Conservation (phyloP, 2,329 filamentous ascomycete genomes). For the Drechslera avenae region DNA sequence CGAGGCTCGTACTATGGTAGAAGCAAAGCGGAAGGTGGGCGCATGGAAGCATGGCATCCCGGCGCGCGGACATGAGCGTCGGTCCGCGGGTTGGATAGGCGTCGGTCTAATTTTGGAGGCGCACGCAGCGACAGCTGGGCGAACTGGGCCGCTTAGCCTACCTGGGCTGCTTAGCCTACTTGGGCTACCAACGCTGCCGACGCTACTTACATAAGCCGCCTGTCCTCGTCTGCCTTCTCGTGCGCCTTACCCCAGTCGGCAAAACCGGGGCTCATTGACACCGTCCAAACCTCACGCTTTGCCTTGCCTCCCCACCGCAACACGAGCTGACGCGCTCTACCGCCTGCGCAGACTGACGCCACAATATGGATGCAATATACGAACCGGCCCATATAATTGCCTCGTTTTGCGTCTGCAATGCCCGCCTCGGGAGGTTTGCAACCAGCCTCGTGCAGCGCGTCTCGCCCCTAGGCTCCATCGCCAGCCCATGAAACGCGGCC, state of each 20-base stretch:
- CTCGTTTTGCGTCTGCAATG: slow-evolving; percentile 3
- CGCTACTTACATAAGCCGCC: slow-evolving; percentile 6
- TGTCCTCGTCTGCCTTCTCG: background rate
- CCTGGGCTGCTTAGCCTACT: too few species aligned
- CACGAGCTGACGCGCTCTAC: slow-evolving; percentile 11
- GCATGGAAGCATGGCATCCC: background rate
- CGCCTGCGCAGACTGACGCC: slow-evolving; percentile 11
- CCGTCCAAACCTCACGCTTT: slow-evolving; percentile 4
- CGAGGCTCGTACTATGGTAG: background rate
- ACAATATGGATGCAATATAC: slow-evolving; percentile 20
- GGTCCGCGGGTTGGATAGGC: background rate
- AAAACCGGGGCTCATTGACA: background rate
- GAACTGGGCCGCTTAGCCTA: too few species aligned
- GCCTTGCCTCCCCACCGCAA: background rate
- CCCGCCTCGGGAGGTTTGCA: background rate
- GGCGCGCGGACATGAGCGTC: background rate
- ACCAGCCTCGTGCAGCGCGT: slow-evolving; percentile 4
- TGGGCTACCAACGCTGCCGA: too few species aligned
- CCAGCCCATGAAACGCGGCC: background rate
- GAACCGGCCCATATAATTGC: background rate
- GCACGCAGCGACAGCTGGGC: too few species aligned
- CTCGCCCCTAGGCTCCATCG: background rate
- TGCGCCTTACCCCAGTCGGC: background rate
- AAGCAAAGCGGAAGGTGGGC: background rate
- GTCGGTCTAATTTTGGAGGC: background rate